Conservation (phyloP, 2,329 filamentous ascomycete species). For the Hypoxylon sp. region DNA sequence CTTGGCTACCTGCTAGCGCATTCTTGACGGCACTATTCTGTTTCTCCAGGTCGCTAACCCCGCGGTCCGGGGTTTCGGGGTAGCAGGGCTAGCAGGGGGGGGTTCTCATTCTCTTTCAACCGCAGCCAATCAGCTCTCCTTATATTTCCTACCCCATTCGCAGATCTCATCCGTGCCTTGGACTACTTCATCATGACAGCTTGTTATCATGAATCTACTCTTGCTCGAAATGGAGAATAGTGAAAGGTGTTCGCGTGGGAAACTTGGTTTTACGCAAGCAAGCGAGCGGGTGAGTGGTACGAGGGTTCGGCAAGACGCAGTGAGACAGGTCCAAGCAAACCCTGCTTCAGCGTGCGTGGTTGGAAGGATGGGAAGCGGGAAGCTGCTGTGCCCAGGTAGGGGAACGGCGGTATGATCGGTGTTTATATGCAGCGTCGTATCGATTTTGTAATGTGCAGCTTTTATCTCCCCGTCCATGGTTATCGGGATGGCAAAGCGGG, state of each 20-base stretch:
- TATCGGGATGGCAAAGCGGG: slow-evolving; percentile 10
- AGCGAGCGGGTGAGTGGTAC: not conserved
- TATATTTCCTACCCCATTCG: slow-evolving; percentile 4
- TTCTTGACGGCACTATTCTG: slow-evolving; percentile 11
- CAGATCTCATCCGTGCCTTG: slow-evolving; percentile 1
- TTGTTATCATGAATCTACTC: not conserved
- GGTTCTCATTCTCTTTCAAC: slow-evolving; percentile 25
- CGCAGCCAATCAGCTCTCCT: slow-evolving; percentile 22
- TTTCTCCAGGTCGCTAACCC: slow-evolving; percentile 36
- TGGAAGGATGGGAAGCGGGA: not conserved
- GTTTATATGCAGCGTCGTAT: slow-evolving; percentile 32
- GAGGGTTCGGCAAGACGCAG: slow-evolving; percentile 5
- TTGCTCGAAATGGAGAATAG: too few species aligned
- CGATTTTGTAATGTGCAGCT: slow-evolving; percentile 20
- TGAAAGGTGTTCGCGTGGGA: too few species aligned
- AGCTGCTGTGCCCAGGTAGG: not conserved
- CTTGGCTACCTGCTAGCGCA: slow-evolving; percentile 10
- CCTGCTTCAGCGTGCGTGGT: too few species aligned
- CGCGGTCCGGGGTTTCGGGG: slow-evolving; percentile 21
- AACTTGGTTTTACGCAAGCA: too few species aligned
- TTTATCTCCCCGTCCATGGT: slow-evolving; percentile 18
- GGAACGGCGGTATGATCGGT: slow-evolving; percentile 9
- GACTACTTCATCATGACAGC: slow-evolving; percentile 10
- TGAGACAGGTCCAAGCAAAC: slow-evolving; percentile 9
- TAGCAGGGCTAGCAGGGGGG: slow-evolving; percentile 26